Percentiles rank a stretch among this genome's conserved stretches.
Evolutionary conservation across 2,329 filamentous ascomycete genomes (phyloP).

Genomic region (Phyllosticta citrichinensis): DNA sequence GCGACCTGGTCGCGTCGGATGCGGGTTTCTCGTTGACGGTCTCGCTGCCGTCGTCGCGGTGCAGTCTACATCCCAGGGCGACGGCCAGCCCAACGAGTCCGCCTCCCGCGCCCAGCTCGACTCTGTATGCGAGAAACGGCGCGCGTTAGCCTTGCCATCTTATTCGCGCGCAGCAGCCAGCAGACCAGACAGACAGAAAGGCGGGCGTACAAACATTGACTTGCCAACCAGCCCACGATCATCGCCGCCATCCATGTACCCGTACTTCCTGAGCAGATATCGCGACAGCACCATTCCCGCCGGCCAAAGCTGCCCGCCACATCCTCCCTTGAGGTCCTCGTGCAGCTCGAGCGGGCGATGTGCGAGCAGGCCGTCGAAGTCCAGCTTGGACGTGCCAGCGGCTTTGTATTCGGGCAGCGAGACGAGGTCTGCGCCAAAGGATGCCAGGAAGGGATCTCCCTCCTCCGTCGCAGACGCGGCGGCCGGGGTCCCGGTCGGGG

Average conservation of each 20-base stretch:
- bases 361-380: constrained; percentile 65
- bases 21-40: constrained; percentile 32
- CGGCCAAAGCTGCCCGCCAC: constrained; percentile 90
- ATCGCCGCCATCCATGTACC: constrained; percentile 29
- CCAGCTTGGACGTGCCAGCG: constrained; percentile 41
- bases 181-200: background rate
- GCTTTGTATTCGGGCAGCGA: constrained; percentile 42
- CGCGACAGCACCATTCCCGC: constrained; percentile 80
- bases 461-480: background rate
- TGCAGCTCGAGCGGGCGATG: constrained; percentile 57
- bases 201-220: constrained; percentile 54
- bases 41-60: background rate
- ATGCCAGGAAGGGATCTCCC: constrained; percentile 21
- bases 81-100: constrained; percentile 67
- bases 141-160: constrained; percentile 13
- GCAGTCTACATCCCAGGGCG: constrained; percentile 39
- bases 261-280: constrained; percentile 71
- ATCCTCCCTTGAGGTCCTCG: constrained; percentile 79
- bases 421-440: constrained; percentile 46
- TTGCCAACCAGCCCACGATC: constrained; percentile 46
- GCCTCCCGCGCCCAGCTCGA: constrained; percentile 87
- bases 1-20: too few species aligned
- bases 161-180: background rate
- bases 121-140: constrained; percentile 36
- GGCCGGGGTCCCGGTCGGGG: background rate